phyloP scores from a whole-genome alignment of 2,329 filamentous ascomycete species.

The Teratosphaeria nubilosa region DNA sequence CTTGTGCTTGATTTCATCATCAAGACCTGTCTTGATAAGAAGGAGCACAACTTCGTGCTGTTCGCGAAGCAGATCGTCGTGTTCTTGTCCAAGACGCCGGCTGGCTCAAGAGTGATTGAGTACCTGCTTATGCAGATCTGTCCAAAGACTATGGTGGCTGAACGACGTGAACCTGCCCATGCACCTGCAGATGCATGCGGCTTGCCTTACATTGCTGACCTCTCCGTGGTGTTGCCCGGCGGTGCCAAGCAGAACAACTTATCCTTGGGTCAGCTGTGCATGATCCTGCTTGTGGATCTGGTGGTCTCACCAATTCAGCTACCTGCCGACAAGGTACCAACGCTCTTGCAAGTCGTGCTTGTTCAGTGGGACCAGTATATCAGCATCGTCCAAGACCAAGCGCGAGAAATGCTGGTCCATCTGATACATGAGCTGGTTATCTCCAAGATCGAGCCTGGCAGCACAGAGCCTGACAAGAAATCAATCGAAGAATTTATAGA shows the following conservation, averaged over 20 bases:
- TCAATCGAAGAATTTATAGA: conserved; percentile 84
- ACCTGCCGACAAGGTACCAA: conserved; percentile 66
- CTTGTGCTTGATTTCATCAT: conserved; percentile 96
- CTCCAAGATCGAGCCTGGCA: conserved; percentile 61
- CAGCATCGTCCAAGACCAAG: conserved; percentile 87
- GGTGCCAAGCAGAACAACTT: conserved; percentile 81
- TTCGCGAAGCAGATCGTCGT: conserved; percentile 98
- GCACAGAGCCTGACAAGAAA: conserved; percentile 55
- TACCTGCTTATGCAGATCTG: conserved; percentile 85
- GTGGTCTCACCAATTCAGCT: conserved; percentile 88
- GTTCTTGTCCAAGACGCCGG: conserved; percentile 75
- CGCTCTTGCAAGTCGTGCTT: conserved; percentile 80
- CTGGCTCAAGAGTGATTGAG: conserved; percentile 85
- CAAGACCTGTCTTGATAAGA: conserved; percentile 77
- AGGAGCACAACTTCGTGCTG: conserved; percentile 96
- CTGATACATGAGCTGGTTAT: conserved; percentile 93
- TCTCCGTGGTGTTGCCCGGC: conserved; percentile 67
- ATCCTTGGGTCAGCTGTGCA: conserved; percentile 81
- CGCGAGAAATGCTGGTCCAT: conserved; percentile 94
- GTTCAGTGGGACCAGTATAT: conserved; percentile 98
- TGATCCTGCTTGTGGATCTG: conserved; percentile 89
- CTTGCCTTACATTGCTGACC: conserved; percentile 82
- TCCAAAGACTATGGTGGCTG: conserved; percentile 93
- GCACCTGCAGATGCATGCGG: conserved; percentile 62
- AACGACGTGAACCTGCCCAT: conserved; percentile 60